Percentiles rank a stretch among this genome's conserved stretches.
phyloP scores from a whole-genome alignment of 176 grass and related monocot species.

The Ampelocalamus luodianensis region DNA sequence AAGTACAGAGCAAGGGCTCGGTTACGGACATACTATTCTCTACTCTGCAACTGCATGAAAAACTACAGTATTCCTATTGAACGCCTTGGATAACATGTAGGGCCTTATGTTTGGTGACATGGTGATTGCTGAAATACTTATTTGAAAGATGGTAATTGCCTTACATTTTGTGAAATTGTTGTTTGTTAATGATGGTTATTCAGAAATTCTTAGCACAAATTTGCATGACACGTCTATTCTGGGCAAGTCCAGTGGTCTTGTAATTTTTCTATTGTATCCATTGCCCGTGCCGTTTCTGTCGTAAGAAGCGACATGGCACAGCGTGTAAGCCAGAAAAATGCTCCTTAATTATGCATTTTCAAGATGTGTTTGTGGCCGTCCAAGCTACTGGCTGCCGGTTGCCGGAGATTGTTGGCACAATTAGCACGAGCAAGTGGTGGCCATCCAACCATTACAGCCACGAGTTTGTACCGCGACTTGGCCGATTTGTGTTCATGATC shows the following conservation, averaged over 20 bases:
- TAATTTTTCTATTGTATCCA: neutral
- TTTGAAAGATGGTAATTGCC: neutral
- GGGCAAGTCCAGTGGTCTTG: neutral
- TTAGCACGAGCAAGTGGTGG: neutral
- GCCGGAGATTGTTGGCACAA: neutral
- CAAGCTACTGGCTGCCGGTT: neutral
- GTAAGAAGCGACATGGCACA: neutral
- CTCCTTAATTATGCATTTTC: neutral
- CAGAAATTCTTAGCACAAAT: neutral
- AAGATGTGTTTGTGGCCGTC: slow-evolving; percentile 13
- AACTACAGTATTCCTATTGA: neutral
- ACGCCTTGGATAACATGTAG: neutral
- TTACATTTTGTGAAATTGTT: neutral
- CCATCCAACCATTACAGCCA: slow-evolving; percentile 33
- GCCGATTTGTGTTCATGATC: slow-evolving; percentile 12
- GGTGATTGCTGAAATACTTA: neutral
- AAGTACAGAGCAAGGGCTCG: neutral
- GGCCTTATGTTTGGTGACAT: neutral
- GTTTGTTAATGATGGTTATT: neutral
- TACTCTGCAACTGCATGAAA: neutral
- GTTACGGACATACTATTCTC: neutral
- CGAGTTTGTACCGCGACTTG: slow-evolving; percentile 30
- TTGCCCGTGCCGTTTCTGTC: neutral
- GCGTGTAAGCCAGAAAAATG: neutral
- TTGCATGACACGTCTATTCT: neutral